Percentiles rank a stretch among this genome's conserved stretches.
phyloP scores from a whole-genome alignment of 2,329 filamentous ascomycete species.

The Phialophora verrucosa region DNA sequence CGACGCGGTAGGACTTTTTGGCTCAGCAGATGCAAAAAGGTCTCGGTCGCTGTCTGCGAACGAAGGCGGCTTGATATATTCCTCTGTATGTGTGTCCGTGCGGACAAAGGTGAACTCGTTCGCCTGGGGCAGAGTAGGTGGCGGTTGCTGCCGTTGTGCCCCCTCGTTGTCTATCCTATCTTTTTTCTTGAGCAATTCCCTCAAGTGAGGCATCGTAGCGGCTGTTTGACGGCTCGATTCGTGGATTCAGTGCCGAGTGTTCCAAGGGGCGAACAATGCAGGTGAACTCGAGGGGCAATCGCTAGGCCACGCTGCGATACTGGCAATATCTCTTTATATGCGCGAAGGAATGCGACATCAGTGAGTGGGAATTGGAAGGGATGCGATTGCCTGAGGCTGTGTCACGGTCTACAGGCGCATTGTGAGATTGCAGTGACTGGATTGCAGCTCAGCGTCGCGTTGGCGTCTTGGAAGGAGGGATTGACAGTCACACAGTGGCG shows the following conservation, averaged over 20 bases:
- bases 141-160: constrained; percentile 34
- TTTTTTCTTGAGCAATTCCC: constrained; percentile 68
- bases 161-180: constrained; percentile 56
- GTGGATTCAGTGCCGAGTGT: not conserved
- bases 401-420: constrained; percentile 10
- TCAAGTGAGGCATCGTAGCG: constrained; percentile 58
- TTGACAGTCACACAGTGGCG: constrained; percentile 5
- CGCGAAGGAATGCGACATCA: constrained; percentile 24
- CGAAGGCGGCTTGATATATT: constrained; percentile 74
- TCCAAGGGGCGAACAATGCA: not conserved
- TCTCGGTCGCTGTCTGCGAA: constrained; percentile 48
- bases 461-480: constrained; percentile 14
- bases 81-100: constrained; percentile 79
- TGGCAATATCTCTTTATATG: constrained; percentile 31
- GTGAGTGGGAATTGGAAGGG: constrained; percentile 6
- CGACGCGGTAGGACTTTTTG: constrained; percentile 23
- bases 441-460: constrained; percentile 3
- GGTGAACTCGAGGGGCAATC: not conserved
- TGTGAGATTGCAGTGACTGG: constrained; percentile 9
- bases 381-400: constrained; percentile 20
- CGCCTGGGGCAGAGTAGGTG: constrained; percentile 45
- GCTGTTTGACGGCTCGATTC: not conserved
- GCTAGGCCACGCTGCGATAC: constrained; percentile 28
- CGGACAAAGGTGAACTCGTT: constrained; percentile 84
- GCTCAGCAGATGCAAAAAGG: not conserved